Conservation (phyloP, 257 asterid genomes). For the Echites panduratus region DNA sequence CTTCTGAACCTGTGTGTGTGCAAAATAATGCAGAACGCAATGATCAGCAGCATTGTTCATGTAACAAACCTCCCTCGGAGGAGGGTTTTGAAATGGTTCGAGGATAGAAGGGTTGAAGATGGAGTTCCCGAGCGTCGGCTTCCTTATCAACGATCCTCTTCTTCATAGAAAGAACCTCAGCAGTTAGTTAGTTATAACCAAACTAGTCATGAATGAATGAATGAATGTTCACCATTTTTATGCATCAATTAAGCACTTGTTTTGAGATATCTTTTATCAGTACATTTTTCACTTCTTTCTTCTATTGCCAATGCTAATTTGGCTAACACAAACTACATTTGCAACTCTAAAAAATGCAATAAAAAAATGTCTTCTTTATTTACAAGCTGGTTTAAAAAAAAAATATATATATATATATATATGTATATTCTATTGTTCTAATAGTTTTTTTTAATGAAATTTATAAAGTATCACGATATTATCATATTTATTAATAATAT, state of each 20-base stretch:
- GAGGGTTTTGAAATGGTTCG: slow-evolving; percentile 87
- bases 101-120: slow-evolving; percentile 78
- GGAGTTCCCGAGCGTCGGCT: slow-evolving; percentile 58
- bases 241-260: not conserved
- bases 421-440: too few relatives aligned
- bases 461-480: too few relatives aligned
- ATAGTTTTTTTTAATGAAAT: too few relatives aligned
- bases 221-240: not conserved
- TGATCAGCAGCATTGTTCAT: slow-evolving; percentile 83
- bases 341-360: too few relatives aligned
- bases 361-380: too few relatives aligned
- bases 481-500: too few relatives aligned
- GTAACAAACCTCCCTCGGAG: slow-evolving; percentile 80
- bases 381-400: too few relatives aligned
- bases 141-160: slow-evolving; percentile 43
- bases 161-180: slow-evolving; percentile 1
- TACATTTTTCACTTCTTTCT: too few relatives aligned
- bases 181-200: not conserved
- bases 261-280: not conserved
- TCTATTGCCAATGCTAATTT: too few relatives aligned
- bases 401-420: too few relatives aligned
- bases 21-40: slow-evolving; percentile 55
- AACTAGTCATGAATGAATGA: not conserved
- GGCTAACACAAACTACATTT: too few relatives aligned
- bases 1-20: not conserved